Evolutionary conservation across 257 asterid genomes (phyloP), one percentile per base, ranked within the genome.

Genomic region (Orobanche coerulescens): DNA sequence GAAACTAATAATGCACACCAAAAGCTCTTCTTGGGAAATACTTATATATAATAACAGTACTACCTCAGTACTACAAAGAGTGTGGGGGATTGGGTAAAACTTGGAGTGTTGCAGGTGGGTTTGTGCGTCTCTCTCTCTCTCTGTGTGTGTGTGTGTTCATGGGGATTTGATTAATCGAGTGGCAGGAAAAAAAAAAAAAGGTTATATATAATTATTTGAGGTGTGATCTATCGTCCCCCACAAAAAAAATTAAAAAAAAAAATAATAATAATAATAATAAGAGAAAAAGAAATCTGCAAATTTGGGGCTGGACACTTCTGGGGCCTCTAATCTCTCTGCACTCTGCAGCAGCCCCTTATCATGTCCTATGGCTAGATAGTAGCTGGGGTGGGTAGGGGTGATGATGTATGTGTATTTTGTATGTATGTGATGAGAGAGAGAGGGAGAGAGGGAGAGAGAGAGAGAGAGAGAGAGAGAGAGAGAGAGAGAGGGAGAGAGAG

Each of bases 91-190:
- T 47, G 60, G 37, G 5, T 58, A 10, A n/a, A 37, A 22, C 42
- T 15, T 16, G 63, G 73, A 47, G 74, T 68, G 68, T 68, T 58
- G 51, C 48, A 66, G 34, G 28, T 65, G 51, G 62, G 54, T 7
- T 18, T 47, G 48, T n/a, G n/a, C n/a, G n/a, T n/a, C n/a, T n/a
- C n/a, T n/a, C n/a, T n/a, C n/a, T n/a, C n/a, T n/a, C n/a, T n/a
- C n/a, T n/a, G n/a, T n/a, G n/a, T n/a, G n/a, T 42, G 13, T 51
- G 39, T 10, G 50, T 61, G 64, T 64, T 77, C 76, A 64, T 69
- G 70, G 73, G 82, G 86, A 77, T 72, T 75, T 67, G 83, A 76
- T 77, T 70, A 78, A 78, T 70, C 71, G 54, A 61, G 57, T 36
- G 61, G 73, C 67, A 66, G 73, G 10, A 61, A 52, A 20, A 37